Evolutionary conservation across 176 grass and related monocot species (phyloP), one percentile per base, ranked within the genome.

Genomic region (Musa acuminata): DNA sequence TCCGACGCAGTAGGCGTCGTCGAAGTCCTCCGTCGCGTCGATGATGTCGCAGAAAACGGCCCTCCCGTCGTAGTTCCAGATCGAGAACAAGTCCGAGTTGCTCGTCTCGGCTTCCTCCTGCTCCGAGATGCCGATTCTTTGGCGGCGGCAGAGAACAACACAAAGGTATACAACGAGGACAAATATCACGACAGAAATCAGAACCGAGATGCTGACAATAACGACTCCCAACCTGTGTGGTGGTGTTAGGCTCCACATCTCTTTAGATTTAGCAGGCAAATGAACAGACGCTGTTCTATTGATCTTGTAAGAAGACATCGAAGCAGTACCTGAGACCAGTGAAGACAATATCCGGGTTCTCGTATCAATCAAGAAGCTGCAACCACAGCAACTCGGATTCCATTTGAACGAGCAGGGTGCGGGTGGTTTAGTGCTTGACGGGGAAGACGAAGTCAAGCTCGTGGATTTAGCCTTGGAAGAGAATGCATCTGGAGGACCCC

Each of bases 1-100:
- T 9, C 64, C 64, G 64, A 67, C 25, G 64, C 64, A 67, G 64
- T 67, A 35, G 64, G 64, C 64, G 25, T 67, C 64, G 24, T 67
- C 64, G 64, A 67, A 67, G 25, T 67, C 64, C 25, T 67, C 64
- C 64, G 64, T 67, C 64, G 64, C 64, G 64, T 67, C 64, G 25
- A 67, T 11, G 11, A 67, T 67, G 64, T 67, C 64, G 26, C 25
- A 6, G 25, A 67, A 67, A 13, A 67, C 64, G 25, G 64, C 13
- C 24, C 64, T 21, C 25, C 64, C 64, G 64, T 67, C 64, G 26
- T 17, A 67, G 64, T 67, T 67, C 64, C 64, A 67, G 64, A 67
- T 67, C 4, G 64, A 67, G 64, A 67, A 67, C 64, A 67, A 35
- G 13, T 67, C 64, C n/a, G n/a, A 14, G 64, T 27, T 67, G 25